These are phyloP conservation scores for Ustilago tritici DNA, from an alignment of 1,284 basidiomycete genomes.

Conservation along the genomic window DNA sequence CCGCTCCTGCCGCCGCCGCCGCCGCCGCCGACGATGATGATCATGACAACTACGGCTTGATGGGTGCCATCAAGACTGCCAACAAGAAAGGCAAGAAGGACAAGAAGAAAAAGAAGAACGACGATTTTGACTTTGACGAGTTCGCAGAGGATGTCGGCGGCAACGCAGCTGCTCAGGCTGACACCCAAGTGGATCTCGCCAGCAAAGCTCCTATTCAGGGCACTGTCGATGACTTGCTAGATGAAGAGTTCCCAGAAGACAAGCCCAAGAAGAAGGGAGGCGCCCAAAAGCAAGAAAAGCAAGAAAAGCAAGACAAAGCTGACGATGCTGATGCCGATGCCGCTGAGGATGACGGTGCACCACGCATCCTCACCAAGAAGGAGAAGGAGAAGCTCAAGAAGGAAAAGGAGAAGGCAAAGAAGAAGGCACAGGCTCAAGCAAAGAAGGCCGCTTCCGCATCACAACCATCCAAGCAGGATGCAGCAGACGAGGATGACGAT, in stretches of 20 bases:
- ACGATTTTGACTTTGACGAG: constrained; percentile 65
- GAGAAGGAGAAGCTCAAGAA: constrained; percentile 69
- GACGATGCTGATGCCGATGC: constrained; percentile 16
- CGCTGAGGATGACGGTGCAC: constrained; percentile 42
- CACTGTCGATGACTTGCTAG: constrained; percentile 48
- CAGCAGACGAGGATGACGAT: constrained; percentile 29
- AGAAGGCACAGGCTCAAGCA: constrained; percentile 65
- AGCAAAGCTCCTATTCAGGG: constrained; percentile 53
- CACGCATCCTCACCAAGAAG: constrained; percentile 65
- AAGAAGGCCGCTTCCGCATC: constrained; percentile 49
- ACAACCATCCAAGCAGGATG: constrained; percentile 41
- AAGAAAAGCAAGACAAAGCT: constrained; percentile 21
- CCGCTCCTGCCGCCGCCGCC: constrained; percentile 27
- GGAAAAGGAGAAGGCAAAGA: constrained; percentile 68
- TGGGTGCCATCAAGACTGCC: constrained; percentile 53
- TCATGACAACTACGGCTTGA: constrained; percentile 58
- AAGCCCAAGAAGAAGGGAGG: constrained; percentile 46
- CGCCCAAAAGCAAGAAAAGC: constrained; percentile 27
- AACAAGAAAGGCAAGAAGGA: constrained; percentile 63
- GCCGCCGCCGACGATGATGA: constrained; percentile 47
- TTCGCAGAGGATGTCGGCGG: constrained; percentile 61
- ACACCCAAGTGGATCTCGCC: constrained; percentile 27
- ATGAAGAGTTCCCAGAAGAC: constrained; percentile 53
- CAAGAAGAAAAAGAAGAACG: constrained; percentile 62
- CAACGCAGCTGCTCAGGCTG: constrained; percentile 35